Evolutionary conservation across 208 protist genomes (phyloP).

Genomic region (Acanthamoeba culbertsoni): DNA sequence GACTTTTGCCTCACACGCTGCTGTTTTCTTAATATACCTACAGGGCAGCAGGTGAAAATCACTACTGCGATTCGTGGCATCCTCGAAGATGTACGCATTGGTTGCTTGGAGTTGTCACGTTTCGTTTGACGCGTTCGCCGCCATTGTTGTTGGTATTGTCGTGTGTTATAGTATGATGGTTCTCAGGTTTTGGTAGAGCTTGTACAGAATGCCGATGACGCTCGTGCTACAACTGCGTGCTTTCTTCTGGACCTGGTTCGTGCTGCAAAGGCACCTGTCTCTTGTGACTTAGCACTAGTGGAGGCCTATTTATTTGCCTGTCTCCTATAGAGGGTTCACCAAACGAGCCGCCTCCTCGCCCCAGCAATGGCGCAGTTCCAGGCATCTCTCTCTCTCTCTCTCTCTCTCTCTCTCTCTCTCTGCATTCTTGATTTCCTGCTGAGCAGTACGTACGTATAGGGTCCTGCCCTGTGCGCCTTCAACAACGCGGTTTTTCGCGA

Average conservation of each 20-base stretch:
- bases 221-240: not conserved
- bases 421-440: not conserved
- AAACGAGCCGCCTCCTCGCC: not conserved
- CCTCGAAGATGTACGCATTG: not conserved
- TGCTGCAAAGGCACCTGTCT: not conserved
- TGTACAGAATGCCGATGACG: conserved; percentile 53
- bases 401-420: not conserved
- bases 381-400: not conserved
- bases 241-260: conserved; percentile 18
- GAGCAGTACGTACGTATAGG: not conserved
- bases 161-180: not conserved
- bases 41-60: conserved; percentile 1
- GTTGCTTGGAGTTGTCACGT: not conserved
- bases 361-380: conserved; percentile 28
- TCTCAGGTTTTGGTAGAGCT: conserved; percentile 27
- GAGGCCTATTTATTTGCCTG: not conserved
- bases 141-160: not conserved
- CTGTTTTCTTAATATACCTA: not conserved
- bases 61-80: not conserved
- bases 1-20: no score
- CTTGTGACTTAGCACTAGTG: not conserved
- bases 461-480: conserved; percentile 27
- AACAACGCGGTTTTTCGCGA: conserved; percentile 35
- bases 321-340: not conserved
- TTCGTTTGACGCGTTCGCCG: no score